Percentiles rank a stretch among this genome's conserved stretches.
phyloP scores from a whole-genome alignment of 2,329 filamentous ascomycete species.

The Ustilaginoidea virens region DNA sequence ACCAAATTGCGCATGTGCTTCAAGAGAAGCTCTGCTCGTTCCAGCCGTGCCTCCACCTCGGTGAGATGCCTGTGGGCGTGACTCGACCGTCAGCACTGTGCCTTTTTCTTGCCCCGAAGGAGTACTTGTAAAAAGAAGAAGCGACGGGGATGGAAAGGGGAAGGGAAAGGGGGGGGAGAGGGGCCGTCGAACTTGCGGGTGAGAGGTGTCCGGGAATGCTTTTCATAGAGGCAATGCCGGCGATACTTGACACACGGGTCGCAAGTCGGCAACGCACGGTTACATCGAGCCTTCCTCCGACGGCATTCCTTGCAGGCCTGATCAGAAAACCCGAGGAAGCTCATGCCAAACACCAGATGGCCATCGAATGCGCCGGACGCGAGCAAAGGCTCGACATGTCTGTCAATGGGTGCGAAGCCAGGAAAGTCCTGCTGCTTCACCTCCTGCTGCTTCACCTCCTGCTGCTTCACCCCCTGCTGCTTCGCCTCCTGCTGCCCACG shows the following conservation, averaged over 20 bases:
- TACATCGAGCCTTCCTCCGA: slow-evolving; percentile 23
- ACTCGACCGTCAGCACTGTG: no score
- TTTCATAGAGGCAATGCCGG: slow-evolving; percentile 32
- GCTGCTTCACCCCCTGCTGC: no score
- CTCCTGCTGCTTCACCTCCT: no score
- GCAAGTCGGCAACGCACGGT: slow-evolving; percentile 21
- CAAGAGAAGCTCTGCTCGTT: slow-evolving; percentile 17
- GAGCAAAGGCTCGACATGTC: no score
- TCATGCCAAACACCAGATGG: slow-evolving; percentile 5
- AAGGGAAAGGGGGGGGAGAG: no score
- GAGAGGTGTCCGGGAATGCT: slow-evolving; percentile 29
- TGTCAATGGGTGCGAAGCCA: no score
- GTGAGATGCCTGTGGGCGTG: slow-evolving; percentile 25
- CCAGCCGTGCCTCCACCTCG: slow-evolving; percentile 25
- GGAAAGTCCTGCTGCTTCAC: no score
- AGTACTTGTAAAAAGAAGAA: not conserved
- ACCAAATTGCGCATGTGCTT: slow-evolving; percentile 14
- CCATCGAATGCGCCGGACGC: no score
- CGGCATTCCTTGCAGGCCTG: slow-evolving; percentile 26
- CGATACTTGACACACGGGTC: slow-evolving; percentile 25
- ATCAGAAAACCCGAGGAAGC: slow-evolving; percentile 13
- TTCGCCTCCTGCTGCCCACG: no score
- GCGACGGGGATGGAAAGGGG: no score
- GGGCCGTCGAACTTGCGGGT: slow-evolving; percentile 27
- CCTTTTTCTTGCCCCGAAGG: no score